Evolutionary conservation across 768 basidiomycete genomes (phyloP), one percentile per base, ranked within the genome.

Genomic region (Hemileccinum rubropunctum): DNA sequence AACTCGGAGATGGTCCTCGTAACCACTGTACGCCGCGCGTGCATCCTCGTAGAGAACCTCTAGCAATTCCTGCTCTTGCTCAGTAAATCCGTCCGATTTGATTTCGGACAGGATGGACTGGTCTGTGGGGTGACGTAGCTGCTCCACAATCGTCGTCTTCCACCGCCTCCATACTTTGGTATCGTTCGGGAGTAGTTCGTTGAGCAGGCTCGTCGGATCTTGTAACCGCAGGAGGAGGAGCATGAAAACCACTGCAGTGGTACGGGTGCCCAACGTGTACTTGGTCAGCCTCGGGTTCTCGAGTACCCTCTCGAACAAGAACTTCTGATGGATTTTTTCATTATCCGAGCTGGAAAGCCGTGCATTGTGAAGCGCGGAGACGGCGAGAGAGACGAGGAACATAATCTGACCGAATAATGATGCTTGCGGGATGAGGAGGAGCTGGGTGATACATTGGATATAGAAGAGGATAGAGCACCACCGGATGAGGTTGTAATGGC

Each of bases 331-430:
- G 3, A 62, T 46, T n/a, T 48, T 54, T 6, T 54, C 59, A 6
- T 51, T 64, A 28, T 75, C 73, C 67, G 74, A 50, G 7, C 58
- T 60, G 6, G 61, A 58, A 9, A 66, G 33, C 38, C 40, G 51
- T 0, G 40, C 17, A 20, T 61, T 68, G 50, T 66, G 63, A 0
- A 60, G 13, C 42, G 61, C 61, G 2, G 68, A 69, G 3, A 59
- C 51, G 10, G 55, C 59, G 0, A 69, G 41, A 13, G 64, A 60
- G 9, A 33, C 1, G 3, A 69, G 52, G 53, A 69, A 69, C 60
- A 69, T 53, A 47, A 59, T 23, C 44, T 70, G 68, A 0, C 68
- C 68, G 21, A 63, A 65, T 3, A 65, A 45, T 3, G 57, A 52
- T 1, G 58, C 62, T 48, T 64, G 62, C 0, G 68, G 62, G 9